These are phyloP conservation scores for Betula pendula DNA, from an alignment of 306 rosid species.

Conservation along the genomic window DNA sequence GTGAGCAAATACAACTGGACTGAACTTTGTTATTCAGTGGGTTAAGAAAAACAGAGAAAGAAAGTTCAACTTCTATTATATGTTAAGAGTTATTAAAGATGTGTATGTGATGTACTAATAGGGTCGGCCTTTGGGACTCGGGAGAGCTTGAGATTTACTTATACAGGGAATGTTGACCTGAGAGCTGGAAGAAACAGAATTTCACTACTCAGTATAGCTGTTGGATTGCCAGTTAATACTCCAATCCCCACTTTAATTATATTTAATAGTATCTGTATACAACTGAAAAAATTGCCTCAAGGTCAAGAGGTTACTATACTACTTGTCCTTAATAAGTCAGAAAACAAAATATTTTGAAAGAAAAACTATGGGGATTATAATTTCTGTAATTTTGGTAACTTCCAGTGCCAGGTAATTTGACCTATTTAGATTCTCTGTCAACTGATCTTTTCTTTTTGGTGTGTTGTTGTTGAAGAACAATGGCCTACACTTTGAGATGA, in stretches of 20 bases:
- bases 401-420: not conserved
- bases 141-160: conserved; percentile 59
- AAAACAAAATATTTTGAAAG: no score
- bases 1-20: not conserved
- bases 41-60: not conserved
- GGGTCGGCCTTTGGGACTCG: conserved; percentile 70
- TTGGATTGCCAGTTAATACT: conserved; percentile 48
- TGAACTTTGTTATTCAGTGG: not conserved
- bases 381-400: not conserved
- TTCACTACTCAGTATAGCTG: conserved; percentile 47
- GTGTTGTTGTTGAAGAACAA: conserved; percentile 55
- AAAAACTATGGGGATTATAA: not conserved
- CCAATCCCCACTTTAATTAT: not conserved
- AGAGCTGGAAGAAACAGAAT: conserved; percentile 45
- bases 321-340: no score
- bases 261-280: not conserved
- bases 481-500: conserved; percentile 71
- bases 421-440: not conserved
- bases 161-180: conserved; percentile 34
- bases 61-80: not conserved
- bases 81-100: not conserved
- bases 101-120: conserved; percentile 20
- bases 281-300: no score
- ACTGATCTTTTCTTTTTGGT: not conserved
- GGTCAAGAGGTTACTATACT: no score